These are phyloP conservation scores for Colletotrichum sublineola DNA, from an alignment of 2,329 filamentous ascomycete species.

Conservation along the genomic window DNA sequence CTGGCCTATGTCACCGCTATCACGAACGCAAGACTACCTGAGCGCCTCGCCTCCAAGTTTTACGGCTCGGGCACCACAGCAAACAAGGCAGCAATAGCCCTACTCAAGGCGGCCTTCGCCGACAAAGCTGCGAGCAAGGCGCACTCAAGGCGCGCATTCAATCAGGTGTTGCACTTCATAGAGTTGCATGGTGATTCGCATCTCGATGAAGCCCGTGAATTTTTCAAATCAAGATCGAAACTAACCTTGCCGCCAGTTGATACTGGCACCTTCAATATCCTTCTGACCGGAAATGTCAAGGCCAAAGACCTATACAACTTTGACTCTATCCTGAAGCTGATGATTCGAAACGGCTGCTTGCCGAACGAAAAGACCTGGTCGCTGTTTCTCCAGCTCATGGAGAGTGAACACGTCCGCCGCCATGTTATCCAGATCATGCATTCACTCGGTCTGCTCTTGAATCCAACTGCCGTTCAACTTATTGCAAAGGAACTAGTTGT, in stretches of 20 bases:
- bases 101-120: slow-evolving; percentile 56
- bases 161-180: slow-evolving; percentile 60
- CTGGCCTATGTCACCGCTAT: slow-evolving; percentile 58
- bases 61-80: slow-evolving; percentile 53
- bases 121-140: slow-evolving; percentile 51
- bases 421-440: slow-evolving; percentile 63
- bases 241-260: slow-evolving; percentile 57
- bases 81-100: slow-evolving; percentile 54
- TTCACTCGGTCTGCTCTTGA: slow-evolving; percentile 57
- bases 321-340: slow-evolving; percentile 54
- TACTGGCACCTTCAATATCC: slow-evolving; percentile 62
- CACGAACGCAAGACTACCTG: slow-evolving; percentile 53
- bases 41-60: slow-evolving; percentile 50
- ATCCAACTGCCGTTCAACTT: slow-evolving; percentile 51
- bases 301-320: slow-evolving; percentile 60
- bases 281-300: slow-evolving; percentile 57
- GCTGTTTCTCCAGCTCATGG: slow-evolving; percentile 65
- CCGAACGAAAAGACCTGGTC: slow-evolving; percentile 64
- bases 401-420: slow-evolving; percentile 67
- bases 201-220: slow-evolving; percentile 46
- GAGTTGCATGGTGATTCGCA: slow-evolving; percentile 46
- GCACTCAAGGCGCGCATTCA: slow-evolving; percentile 57
- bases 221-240: slow-evolving; percentile 55
- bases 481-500: slow-evolving; percentile 59
- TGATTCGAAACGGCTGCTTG: slow-evolving; percentile 54